Base-by-base conservation (phyloP, 2,329 filamentous ascomycete species). In the Pseudocercospora fijiensis region DNA sequence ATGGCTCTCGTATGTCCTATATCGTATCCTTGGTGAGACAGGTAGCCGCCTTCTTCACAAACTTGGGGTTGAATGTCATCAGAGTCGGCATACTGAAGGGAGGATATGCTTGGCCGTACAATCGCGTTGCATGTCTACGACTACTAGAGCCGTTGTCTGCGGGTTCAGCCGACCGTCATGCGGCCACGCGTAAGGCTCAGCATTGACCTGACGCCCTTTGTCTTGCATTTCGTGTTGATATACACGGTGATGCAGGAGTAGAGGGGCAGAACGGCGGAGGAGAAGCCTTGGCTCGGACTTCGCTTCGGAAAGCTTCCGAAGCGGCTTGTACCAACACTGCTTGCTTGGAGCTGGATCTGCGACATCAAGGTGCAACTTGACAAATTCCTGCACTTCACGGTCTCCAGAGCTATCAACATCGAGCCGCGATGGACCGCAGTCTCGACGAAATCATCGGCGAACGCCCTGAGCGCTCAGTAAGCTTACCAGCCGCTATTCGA, bases 361-460 rank as follows among this genome's bases (percentile, higher is more conserved):
- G 51, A 53, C 45, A 24, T 53, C 53, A 56, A 28, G 11, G 18
- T 22, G 27, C n/a, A 3, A 33, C 53, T 10, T 18, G 18, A 37
- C 53, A 33, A 1, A 56, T 18, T n/a, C 18, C 28, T 20, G 28
- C 30, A 41, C n/a, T 37, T 26, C 49, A 24, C 49, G 3, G 11
- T n/a, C n/a, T n/a, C 22, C 28, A 18, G n/a, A 13, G 13, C 53
- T 33, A 18, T 28, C 9, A 18, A 56, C 24, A 56, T 22, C 33
- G 18, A 56, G 30, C n/a, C 20, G 45, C 24, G 7, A 88, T 88
- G 86, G 86, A 88, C 78, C 83, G 85, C 73, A 85, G 83, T 71
- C 79, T 88, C 63, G 86, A 88, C 76, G 86, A 88, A 71, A 86
- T 87, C 72, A 86, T 87, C 67, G 80, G 81, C 67, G 85, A 87